These are phyloP conservation scores for Ophiostoma novo-ulmi DNA, from an alignment of 2,329 filamentous ascomycete species.

Conservation along the genomic window DNA sequence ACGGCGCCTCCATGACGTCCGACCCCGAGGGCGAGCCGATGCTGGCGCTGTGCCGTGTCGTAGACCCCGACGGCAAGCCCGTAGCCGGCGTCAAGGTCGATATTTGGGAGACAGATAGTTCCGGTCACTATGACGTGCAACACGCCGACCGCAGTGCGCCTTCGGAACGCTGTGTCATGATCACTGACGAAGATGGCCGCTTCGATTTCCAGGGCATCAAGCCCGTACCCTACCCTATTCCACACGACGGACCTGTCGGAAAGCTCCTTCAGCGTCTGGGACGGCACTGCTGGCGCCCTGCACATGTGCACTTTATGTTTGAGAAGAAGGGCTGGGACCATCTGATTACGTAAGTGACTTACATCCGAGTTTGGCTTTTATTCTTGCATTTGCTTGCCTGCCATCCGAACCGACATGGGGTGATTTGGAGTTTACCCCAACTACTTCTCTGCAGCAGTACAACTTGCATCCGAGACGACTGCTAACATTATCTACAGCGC, in stretches of 20 bases:
- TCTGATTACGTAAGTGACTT: slow-evolving; percentile 61
- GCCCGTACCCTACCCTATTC: slow-evolving; percentile 81
- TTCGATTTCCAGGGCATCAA: slow-evolving; percentile 86
- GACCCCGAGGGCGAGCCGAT: slow-evolving; percentile 65
- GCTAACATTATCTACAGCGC: slow-evolving; percentile 45
- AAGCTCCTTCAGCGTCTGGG: slow-evolving; percentile 59
- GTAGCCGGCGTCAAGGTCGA: slow-evolving; percentile 66
- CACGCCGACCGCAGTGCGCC: slow-evolving; percentile 59
- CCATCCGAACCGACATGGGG: no score
- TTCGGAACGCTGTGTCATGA: slow-evolving; percentile 63
- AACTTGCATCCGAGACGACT: background rate
- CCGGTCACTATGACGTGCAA: slow-evolving; percentile 80
- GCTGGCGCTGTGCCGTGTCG: slow-evolving; percentile 67
- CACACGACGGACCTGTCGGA: slow-evolving; percentile 77
- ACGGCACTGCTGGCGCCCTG: slow-evolving; percentile 73
- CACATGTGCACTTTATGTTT: slow-evolving; percentile 88
- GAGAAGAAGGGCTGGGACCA: slow-evolving; percentile 72
- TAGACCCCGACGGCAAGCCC: slow-evolving; percentile 58
- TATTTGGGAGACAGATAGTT: slow-evolving; percentile 78
- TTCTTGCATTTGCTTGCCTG: background rate
- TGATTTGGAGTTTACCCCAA: background rate
- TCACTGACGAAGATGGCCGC: slow-evolving; percentile 61
- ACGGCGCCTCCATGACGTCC: slow-evolving; percentile 60
- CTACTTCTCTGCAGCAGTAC: background rate
- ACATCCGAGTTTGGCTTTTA: slow-evolving; percentile 37